Conservation (phyloP, 306 rosid species). For the Glycine tomentella region DNA sequence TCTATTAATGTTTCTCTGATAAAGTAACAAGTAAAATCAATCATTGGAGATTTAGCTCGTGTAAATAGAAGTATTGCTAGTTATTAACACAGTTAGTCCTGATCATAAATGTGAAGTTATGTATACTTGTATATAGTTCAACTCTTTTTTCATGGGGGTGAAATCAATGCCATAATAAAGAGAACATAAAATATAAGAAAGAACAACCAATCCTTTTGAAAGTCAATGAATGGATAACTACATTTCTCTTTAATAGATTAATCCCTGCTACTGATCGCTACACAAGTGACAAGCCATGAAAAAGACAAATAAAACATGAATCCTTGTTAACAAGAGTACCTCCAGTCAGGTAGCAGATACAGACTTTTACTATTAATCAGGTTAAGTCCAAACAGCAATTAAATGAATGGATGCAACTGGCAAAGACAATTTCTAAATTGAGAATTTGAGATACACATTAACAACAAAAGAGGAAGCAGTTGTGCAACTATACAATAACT, state of each 20-base stretch:
- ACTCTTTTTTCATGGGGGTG: not conserved
- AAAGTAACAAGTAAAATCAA: not conserved
- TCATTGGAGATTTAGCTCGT: no score
- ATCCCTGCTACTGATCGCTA: not conserved
- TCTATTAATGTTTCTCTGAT: not conserved
- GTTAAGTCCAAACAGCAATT: not conserved
- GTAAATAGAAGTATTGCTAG: not conserved
- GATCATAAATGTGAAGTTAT: not conserved
- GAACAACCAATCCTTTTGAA: slow-evolving; percentile 8
- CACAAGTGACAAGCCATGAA: not conserved
- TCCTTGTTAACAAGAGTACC: slow-evolving; percentile 17
- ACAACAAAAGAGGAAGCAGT: slow-evolving; percentile 19
- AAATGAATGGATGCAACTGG: slow-evolving; percentile 6
- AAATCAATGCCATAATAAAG: not conserved
- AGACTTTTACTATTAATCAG: not conserved
- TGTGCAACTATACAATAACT: not conserved
- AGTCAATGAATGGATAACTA: slow-evolving; percentile 19
- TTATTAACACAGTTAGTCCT: not conserved
- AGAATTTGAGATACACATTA: no score
- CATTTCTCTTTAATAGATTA: slow-evolving; percentile 2
- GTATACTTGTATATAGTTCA: not conserved
- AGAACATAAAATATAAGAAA: slow-evolving; percentile 19
- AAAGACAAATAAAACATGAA: slow-evolving; percentile 1
- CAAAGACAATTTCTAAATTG: slow-evolving; percentile 5
- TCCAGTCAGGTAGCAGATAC: slow-evolving; percentile 7